Conservation (phyloP, 2,329 filamentous ascomycete species). For the Phaeosphaeriaceae sp. region DNA sequence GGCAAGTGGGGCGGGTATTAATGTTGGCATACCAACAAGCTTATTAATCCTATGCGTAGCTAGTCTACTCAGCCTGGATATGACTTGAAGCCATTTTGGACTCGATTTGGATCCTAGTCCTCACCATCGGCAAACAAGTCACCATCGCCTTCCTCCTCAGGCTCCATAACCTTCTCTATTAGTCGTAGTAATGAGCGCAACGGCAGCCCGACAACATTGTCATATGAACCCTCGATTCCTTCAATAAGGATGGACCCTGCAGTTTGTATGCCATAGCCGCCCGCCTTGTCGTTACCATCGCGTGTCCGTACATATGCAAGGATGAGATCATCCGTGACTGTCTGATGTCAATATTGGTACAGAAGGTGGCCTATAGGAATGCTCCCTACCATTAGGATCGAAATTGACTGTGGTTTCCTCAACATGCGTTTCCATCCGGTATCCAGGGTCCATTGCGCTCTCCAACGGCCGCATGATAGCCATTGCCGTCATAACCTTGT, state of each 20-base stretch:
- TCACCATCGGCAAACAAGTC: slow-evolving; percentile 47
- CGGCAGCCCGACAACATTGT: slow-evolving; percentile 94
- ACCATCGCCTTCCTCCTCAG: slow-evolving; percentile 57
- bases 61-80: not conserved
- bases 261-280: slow-evolving; percentile 93
- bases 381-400: slow-evolving; percentile 61
- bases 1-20: slow-evolving; percentile 36
- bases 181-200: slow-evolving; percentile 77
- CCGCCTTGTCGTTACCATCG: slow-evolving; percentile 95
- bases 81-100: not conserved
- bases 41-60: too few relatives aligned
- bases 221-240: slow-evolving; percentile 84
- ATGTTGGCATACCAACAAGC: not conserved
- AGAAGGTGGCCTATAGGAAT: rapidly evolving
- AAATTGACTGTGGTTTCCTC: slow-evolving; percentile 95
- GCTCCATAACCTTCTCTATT: slow-evolving; percentile 86
- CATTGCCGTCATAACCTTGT: slow-evolving; percentile 87
- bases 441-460: slow-evolving; percentile 83
- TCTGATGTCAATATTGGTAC: slow-evolving; percentile 9
- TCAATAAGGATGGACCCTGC: slow-evolving; percentile 86
- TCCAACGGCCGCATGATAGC: slow-evolving; percentile 82
- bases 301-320: slow-evolving; percentile 79
- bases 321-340: slow-evolving; percentile 80
- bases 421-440: slow-evolving; percentile 78
- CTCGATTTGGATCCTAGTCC: slow-evolving; percentile 4